These are phyloP conservation scores for Coemansia sp. DNA, from an alignment of 192 early-diverging fungal genomes.

Conservation along the genomic window DNA sequence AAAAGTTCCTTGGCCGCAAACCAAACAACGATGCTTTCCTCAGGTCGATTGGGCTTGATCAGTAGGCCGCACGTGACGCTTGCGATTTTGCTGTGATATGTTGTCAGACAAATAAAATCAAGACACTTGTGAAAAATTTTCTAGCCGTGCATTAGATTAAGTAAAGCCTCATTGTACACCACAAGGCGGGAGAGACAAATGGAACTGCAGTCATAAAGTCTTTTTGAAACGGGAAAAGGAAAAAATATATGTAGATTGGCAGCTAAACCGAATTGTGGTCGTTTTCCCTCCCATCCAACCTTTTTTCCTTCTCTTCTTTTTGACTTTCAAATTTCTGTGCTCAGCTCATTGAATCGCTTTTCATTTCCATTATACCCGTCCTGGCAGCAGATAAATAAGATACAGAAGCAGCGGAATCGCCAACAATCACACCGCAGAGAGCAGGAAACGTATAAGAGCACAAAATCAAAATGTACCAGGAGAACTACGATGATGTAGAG, in stretches of 20 bases:
- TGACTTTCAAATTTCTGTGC: not conserved
- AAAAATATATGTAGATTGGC: no score
- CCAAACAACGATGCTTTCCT: slow-evolving; percentile 55
- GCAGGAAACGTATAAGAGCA: not conserved
- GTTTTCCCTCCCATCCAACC: no score
- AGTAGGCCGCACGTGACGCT: not conserved
- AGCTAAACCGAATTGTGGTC: no score
- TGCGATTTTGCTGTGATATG: not conserved
- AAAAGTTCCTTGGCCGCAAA: slow-evolving; percentile 59
- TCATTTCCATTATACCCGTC: not conserved
- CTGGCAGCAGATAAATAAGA: not conserved
- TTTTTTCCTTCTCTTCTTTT: no score
- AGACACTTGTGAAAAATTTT: no score
- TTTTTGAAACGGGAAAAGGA: no score
- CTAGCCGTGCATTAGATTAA: no score
- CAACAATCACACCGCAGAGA: not conserved
- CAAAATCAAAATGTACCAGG: slow-evolving; percentile 44
- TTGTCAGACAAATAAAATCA: not conserved
- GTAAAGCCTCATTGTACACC: no score
- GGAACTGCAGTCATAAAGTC: no score
- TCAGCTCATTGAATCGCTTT: not conserved
- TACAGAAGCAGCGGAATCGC: not conserved
- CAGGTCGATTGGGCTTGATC: slow-evolving; percentile 61
- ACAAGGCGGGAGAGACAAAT: no score
- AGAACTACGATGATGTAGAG: slow-evolving; percentile 49